A percentile compares a stretch with the other conserved stretches of the same genome.
Evolutionary conservation across 2,329 filamentous ascomycete genomes (phyloP).

Genomic region (Aspergillus hiratsukae): DNA sequence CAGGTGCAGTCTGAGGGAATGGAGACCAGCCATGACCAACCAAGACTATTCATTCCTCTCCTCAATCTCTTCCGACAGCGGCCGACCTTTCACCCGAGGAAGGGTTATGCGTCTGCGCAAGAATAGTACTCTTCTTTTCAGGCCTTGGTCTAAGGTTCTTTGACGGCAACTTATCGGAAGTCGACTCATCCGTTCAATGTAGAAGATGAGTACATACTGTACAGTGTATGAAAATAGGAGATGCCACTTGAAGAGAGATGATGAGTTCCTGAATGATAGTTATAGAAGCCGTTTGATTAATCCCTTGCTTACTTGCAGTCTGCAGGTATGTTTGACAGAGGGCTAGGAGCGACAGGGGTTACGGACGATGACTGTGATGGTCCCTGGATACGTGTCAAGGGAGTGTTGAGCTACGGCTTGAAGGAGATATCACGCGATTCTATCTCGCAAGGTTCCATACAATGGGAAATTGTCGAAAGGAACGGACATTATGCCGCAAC

Average conservation of each 20-base stretch:
- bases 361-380: background rate
- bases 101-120: background rate
- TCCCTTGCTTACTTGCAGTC: too few relatives aligned
- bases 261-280: too few relatives aligned
- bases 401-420: background rate
- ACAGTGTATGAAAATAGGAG: too few relatives aligned
- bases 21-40: slow-evolving; percentile 1
- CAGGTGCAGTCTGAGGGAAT: slow-evolving; percentile 18
- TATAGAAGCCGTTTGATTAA: too few relatives aligned
- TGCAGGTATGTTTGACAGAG: too few relatives aligned
- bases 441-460: background rate
- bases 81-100: slow-evolving; percentile 17
- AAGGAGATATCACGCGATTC: background rate
- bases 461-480: background rate
- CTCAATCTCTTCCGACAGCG: slow-evolving; percentile 43
- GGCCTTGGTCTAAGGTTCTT: background rate
- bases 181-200: too few relatives aligned
- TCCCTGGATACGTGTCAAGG: background rate
- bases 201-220: too few relatives aligned
- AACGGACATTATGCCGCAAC: background rate
- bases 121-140: background rate
- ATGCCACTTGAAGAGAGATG: too few relatives aligned
- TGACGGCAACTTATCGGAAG: background rate
- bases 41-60: slow-evolving; percentile 45
- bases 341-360: too few relatives aligned